Base-by-base conservation (phyloP, 2,329 filamentous ascomycete species). In the Fusarium mexicanum region DNA sequence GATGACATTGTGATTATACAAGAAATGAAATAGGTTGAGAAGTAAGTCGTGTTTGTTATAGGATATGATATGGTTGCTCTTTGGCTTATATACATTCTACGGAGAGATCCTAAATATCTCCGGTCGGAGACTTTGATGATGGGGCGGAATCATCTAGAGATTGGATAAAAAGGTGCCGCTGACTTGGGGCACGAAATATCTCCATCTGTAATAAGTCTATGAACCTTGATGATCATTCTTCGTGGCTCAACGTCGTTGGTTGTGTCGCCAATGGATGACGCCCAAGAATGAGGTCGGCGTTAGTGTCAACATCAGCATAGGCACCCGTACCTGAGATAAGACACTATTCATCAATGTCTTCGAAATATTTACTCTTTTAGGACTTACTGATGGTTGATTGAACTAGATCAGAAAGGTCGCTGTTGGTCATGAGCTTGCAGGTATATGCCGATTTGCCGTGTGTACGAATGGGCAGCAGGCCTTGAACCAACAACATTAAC, bases 91-190 rank as follows among this genome's bases (percentile, higher is more conserved):
- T 77, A 68, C 31, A 5, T 5, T 6, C 29, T 3, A 24, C 76
- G 72, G 70, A 69, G 60, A 61, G 33, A 37, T 64, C 61, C 22
- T 40, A 22, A 69, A 78, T 76, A 37, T 55, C 44, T 71, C 77
- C 73, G 75, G 22, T 51, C 77, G 77, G 77, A 77, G 74, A 78
- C 75, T 73, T 79, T 70, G 48, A 7, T 13, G n/a, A 24, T 61
- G 22, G 26, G 18, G 12, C 35, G 26, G 41, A 40, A 37, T 5
- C 18, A 69, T 40, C 16, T 26, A n/a, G 3, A 24, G 26, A n/a
- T 29, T 43, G 29, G 29, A 54, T 24, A n/a, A 37, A 55, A 69
- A 69, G 44, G 18, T 31, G 18, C 64, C 47, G 64, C 31, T 20
- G 17, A 47, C 31, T 10, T 12, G 13, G 9, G 1, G 14, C 20